Percentiles rank a stretch among this genome's conserved stretches.
phyloP scores from a whole-genome alignment of 257 asterid species.

The Ligustrum vulgare region DNA sequence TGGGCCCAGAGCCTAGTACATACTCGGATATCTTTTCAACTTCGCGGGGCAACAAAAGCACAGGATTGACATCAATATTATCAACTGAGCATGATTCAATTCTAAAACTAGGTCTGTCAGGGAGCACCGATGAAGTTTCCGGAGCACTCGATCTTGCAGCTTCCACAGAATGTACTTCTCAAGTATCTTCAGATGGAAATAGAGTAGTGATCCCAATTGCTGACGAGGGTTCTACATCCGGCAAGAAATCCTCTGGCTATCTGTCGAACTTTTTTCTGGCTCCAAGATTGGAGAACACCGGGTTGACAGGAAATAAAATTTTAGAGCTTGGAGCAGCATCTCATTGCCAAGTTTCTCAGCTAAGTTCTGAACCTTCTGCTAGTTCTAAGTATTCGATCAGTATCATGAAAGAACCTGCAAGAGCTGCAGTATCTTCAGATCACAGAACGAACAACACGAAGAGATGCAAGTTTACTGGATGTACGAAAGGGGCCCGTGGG shows the following conservation, averaged over 20 bases:
- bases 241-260: conserved; percentile 86
- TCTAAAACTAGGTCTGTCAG: conserved; percentile 71
- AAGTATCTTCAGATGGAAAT: conserved; percentile 33
- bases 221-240: conserved; percentile 97
- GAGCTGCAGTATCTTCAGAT: conserved; percentile 44
- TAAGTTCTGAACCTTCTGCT: conserved; percentile 63
- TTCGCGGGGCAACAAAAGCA: conserved; percentile 39
- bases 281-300: conserved; percentile 45
- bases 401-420: conserved; percentile 57
- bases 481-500: conserved; percentile 83
- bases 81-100: conserved; percentile 52
- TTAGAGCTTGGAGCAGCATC: conserved; percentile 40
- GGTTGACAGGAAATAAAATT: conserved; percentile 22
- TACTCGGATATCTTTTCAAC: conserved; percentile 43
- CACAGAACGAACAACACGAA: conserved; percentile 43
- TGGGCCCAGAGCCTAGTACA: conserved; percentile 79
- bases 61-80: conserved; percentile 24
- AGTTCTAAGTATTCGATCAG: conserved; percentile 63
- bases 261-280: conserved; percentile 65
- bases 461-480: conserved; percentile 63
- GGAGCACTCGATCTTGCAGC: conserved; percentile 45
- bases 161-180: conserved; percentile 40
- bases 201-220: conserved; percentile 38
- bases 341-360: conserved; percentile 47
- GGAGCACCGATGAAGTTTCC: conserved; percentile 48